These are phyloP conservation scores for Solanum dulcamara DNA, from an alignment of 257 asterid species.

Conservation along the genomic window DNA sequence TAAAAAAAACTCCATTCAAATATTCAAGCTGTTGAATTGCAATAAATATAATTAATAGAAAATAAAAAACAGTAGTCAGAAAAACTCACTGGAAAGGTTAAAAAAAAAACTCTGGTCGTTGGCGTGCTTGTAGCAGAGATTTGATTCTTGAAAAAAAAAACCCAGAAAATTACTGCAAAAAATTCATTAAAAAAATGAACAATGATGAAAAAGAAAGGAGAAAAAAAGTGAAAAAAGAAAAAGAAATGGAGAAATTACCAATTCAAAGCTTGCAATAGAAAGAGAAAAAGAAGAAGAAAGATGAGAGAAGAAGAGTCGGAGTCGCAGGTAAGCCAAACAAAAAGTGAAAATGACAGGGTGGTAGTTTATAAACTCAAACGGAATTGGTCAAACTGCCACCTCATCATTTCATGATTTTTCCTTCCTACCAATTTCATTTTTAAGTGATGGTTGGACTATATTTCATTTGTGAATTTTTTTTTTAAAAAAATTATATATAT, in stretches of 20 bases:
- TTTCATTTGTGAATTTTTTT: no score
- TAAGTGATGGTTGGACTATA: no score
- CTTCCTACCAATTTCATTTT: neutral
- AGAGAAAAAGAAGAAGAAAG: neutral
- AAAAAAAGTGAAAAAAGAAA: neutral
- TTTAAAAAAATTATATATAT: no score
- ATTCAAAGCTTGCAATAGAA: neutral
- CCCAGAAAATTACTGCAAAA: conserved; percentile 9
- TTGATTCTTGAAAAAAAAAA: conserved; percentile 12
- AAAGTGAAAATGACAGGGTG: conserved; percentile 15
- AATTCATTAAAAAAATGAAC: neutral
- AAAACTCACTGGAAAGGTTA: neutral
- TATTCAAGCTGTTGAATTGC: neutral
- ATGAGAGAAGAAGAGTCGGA: neutral
- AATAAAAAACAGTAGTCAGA: neutral
- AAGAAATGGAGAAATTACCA: neutral
- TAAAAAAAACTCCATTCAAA: conserved; percentile 22
- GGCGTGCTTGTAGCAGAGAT: conserved; percentile 24
- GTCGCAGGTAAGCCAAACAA: conserved; percentile 14
- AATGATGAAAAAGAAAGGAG: neutral
- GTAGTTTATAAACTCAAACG: conserved; percentile 13
- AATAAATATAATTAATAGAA: neutral
- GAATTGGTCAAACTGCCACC: conserved; percentile 24
- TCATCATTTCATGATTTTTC: neutral
- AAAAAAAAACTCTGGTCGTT: conserved; percentile 16